Conservation (phyloP, 2,329 filamentous ascomycete species). For the Aspergillus felis region DNA sequence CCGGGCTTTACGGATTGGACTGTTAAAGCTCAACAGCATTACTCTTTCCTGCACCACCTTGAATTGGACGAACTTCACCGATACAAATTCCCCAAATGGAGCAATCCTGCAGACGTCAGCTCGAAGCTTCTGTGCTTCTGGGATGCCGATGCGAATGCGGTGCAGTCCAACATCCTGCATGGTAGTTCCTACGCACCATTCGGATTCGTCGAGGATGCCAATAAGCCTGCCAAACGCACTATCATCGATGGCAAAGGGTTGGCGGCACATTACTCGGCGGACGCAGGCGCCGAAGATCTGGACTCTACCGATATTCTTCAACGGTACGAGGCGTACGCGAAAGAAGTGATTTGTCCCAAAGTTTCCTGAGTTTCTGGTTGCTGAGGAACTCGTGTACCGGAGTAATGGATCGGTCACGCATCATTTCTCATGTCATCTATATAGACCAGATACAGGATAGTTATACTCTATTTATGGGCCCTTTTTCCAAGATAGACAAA, state of each 20-base stretch:
- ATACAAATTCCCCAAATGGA: slow-evolving; percentile 47
- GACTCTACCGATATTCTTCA: slow-evolving; percentile 53
- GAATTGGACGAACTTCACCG: slow-evolving; percentile 43
- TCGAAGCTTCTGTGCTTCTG: slow-evolving; percentile 54
- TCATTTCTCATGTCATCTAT: background rate
- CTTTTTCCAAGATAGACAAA: background rate
- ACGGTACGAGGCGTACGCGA: slow-evolving; percentile 52
- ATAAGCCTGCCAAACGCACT: slow-evolving; percentile 22
- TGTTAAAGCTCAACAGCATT: slow-evolving; percentile 45
- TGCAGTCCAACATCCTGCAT: slow-evolving; percentile 41
- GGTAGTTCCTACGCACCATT: slow-evolving; percentile 40
- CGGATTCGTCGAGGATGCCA: slow-evolving; percentile 34
- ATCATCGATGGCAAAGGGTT: slow-evolving; percentile 54
- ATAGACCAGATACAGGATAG: background rate
- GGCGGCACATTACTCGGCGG: slow-evolving; percentile 53
- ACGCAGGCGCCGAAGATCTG: slow-evolving; percentile 38
- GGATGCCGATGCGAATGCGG: slow-evolving; percentile 49
- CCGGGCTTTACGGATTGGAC: slow-evolving; percentile 49
- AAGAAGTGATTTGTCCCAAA: slow-evolving; percentile 47
- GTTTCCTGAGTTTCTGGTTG: background rate
- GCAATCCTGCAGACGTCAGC: slow-evolving; percentile 50
- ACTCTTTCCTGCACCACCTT: slow-evolving; percentile 48
- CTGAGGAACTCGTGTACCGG: background rate
- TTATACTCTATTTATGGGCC: background rate
- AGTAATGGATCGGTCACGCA: background rate